Evolutionary conservation across 2,329 filamentous ascomycete species (phyloP).

Genomic region (Microcera coccophila): DNA sequence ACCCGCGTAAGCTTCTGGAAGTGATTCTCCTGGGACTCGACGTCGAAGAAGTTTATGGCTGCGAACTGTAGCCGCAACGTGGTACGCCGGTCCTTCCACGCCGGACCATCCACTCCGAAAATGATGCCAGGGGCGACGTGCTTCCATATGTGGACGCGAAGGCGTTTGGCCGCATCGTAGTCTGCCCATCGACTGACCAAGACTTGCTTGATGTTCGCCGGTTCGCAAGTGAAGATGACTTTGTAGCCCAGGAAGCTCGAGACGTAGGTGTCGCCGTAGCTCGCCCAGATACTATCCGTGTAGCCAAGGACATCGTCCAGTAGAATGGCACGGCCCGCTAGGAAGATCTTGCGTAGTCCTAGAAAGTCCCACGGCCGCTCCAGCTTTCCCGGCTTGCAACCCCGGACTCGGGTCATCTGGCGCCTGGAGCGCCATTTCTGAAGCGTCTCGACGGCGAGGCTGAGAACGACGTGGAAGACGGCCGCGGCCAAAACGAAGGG

Average conservation of each 20-base stretch:
- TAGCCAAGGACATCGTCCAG: not conserved
- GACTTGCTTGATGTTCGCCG: conserved; percentile 1
- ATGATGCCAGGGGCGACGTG: not conserved
- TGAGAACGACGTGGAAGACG: not conserved
- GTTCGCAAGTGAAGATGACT: not conserved
- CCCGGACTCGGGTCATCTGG: not conserved
- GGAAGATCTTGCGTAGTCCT: not conserved
- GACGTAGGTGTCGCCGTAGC: not conserved
- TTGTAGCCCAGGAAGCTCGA: not conserved
- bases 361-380: not conserved
- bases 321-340: not conserved
- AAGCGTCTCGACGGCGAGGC: not conserved
- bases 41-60: not conserved
- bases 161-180: not conserved
- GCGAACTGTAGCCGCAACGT: not conserved
- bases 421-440: not conserved
- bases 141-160: not conserved
- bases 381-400: not conserved
- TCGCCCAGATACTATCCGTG: not conserved
- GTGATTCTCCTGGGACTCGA: not conserved
- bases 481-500: not conserved
- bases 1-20: not conserved
- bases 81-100: not conserved
- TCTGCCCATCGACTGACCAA: conserved; percentile 1
- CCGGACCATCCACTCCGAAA: not conserved